Evolutionary conservation across 306 rosid species (phyloP), one percentile per base, ranked within the genome.

Genomic region (Prunus mume): DNA sequence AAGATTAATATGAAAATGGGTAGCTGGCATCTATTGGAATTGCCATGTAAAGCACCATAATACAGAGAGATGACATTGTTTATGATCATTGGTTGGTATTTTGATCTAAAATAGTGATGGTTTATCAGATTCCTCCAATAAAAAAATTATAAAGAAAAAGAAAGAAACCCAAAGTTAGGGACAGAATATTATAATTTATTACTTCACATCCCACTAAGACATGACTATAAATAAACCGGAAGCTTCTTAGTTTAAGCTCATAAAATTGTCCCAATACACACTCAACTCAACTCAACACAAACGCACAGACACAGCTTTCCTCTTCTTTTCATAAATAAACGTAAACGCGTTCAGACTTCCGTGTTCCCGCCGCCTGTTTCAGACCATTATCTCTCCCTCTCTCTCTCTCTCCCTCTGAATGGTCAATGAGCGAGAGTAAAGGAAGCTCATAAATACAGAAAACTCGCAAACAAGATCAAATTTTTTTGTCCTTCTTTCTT

Each of bases 331-430:
- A 75, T 65, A 34, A 18, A 66, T 58, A 47, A 66, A 45, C 65
- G 65, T 24, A 25, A 65, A 79, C 83, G 83, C 83, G 83, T 73
- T 72, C 83, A 12, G 71, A 13, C 32, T 75, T 68, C 8, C 75
- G 63, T 41, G 38, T 80, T 80, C 79, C 76, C 72, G 72, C 83
- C 76, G 83, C 51, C 83, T 67, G 83, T 79, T 79, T 72, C 68
- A n/a, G n/a, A 1, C 71, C 56, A 19, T 56, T 32, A 0, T 65
- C 11, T 3, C 56, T 18, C 28, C 15, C 18, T 49, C 62, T 50
- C 45, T 66, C 60, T 41, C 55, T 55, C 66, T 78, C 72, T 34
- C 15, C 13, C 18, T 62, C 73, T 69, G 9, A 13, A 7, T 38
- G 66, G 76, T 56, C 38, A 74, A 46, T 34, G 46, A 45, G 57